Percentiles rank a stretch among this genome's conserved stretches.
phyloP scores from a whole-genome alignment of 1,284 basidiomycete genomes.

The Rhizopogon hawkerae region DNA sequence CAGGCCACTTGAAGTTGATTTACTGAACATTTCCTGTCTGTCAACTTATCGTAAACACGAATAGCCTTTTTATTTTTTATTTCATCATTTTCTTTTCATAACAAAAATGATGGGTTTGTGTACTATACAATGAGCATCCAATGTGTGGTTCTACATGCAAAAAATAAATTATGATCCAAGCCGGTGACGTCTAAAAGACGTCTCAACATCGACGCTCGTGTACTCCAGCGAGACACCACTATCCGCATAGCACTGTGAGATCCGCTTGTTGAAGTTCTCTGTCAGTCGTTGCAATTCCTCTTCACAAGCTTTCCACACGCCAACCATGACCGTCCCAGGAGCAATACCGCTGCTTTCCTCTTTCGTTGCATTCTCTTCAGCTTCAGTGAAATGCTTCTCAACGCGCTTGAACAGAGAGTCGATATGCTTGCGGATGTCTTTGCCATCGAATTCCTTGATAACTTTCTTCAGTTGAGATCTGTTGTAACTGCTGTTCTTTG shows the following conservation, averaged over 20 bases:
- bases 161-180: slow-evolving; percentile 32
- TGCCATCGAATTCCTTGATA: slow-evolving; percentile 77
- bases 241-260: slow-evolving; percentile 72
- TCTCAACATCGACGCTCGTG: slow-evolving; percentile 65
- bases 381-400: slow-evolving; percentile 90
- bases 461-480: slow-evolving; percentile 76
- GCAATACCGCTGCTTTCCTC: slow-evolving; percentile 51
- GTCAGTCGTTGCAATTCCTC: slow-evolving; percentile 71
- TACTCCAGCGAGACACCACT: slow-evolving; percentile 69
- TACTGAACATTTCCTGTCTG: not conserved
- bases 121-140: not conserved
- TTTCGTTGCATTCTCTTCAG: slow-evolving; percentile 54
- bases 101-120: not conserved
- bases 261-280: slow-evolving; percentile 57
- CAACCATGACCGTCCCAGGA: slow-evolving; percentile 64
- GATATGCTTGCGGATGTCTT: slow-evolving; percentile 82
- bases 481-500: slow-evolving; percentile 70
- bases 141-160: not conserved
- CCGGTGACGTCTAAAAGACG: slow-evolving; percentile 63
- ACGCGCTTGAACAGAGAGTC: slow-evolving; percentile 87
- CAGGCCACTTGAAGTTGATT: not conserved
- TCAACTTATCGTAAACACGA: not conserved
- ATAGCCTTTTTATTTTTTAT: not conserved
- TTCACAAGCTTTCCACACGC: slow-evolving; percentile 85
- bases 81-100: not conserved